Evolutionary conservation across 305 asterid species (phyloP), one percentile per base, ranked within the genome.

Genomic region (Solanum aculeatissimum): DNA sequence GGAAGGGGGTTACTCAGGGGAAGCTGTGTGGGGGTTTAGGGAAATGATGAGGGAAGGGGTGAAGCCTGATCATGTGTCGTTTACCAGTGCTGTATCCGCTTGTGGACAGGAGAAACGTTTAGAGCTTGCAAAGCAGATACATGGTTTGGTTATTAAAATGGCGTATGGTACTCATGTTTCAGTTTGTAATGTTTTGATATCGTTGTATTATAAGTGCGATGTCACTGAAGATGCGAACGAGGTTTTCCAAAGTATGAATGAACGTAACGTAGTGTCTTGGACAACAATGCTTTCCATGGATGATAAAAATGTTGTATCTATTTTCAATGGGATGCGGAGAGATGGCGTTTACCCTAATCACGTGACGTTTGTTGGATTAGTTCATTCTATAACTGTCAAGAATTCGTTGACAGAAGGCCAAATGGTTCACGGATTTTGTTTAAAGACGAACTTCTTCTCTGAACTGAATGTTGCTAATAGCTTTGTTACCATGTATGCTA

Each of bases 401-500:
- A 78, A 55, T 84, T 83, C 84, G 92, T 82, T 87, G 72, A 87
- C 23, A 85, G 95, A 95, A 88, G 98, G 98, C 32, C 75, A 85
- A 85, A 89, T 86, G 92, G 90, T 94, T 79, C 98, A 95, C 27
- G 93, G 94, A 2, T 86, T 91, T 60, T 93, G 98, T 82, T 58
- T 87, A 32, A 92, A 91, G 88, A 86, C 91, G 15, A 90, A 90
- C 82, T 94, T 93, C 81, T 69, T 93, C 35, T 92, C 95, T 4
- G 91, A 91, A 70, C 70, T 85, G 42, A 90, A 87, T 32, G 98
- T 94, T 79, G 93, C 95, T 27, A 95, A 94, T 90, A 88, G 95
- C 89, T 94, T 95, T 72, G 88, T 95, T 81, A 94, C 97, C 83
- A 94, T 94, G 98, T 94, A 95, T 87, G 97, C 96, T 53, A 94